Evolutionary conservation across 768 basidiomycete species (phyloP), one percentile per base, ranked within the genome.

Genomic region (Lactarius tabidus): DNA sequence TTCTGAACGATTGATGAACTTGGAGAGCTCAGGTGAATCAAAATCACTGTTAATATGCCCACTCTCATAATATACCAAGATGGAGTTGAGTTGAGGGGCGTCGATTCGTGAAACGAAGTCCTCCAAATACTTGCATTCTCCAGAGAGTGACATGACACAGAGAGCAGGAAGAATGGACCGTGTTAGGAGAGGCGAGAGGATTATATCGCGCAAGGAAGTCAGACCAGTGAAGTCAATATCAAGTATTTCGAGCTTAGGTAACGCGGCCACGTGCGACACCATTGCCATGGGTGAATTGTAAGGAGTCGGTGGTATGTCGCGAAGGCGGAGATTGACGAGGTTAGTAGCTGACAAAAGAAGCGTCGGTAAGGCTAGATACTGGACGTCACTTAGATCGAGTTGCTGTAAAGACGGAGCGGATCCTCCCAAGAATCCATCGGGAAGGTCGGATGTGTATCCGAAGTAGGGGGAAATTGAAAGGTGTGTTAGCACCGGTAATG

Each of bases 91-190:
- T 33, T 18, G 18, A 33, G 54, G 54, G 2, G 18, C 4, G 28
- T 38, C 28, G 2, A 60, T 38, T n/a, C n/a, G n/a, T n/a, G n/a
- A n/a, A n/a, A n/a, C n/a, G n/a, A n/a, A n/a, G n/a, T n/a, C n/a
- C n/a, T 38, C 64, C 3, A 65, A 28, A 48, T 65, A 59, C 23
- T 48, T 54, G 36, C 35, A 29, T 20, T 28, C 15, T 1, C 64
- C 59, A 1, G n/a, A 28, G 33, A 65, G 53, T 2, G 2, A 9
- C 6, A 65, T 4, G 9, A 3, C 0, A 8, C 0, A 7, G 59
- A 65, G 59, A 28, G 41, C 23, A 4, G 38, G 33, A 41, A 64
- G 35, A 7, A 10, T 31, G 3, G 15, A 10, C 0, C 20, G 33
- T 26, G 29, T 18, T n/a, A 18, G 8, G 17, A 9, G 12, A 35